Evolutionary conservation across 2,329 filamentous ascomycete species (phyloP), one percentile per base, ranked within the genome.

Genomic region (Phaeosphaeria sp.): DNA sequence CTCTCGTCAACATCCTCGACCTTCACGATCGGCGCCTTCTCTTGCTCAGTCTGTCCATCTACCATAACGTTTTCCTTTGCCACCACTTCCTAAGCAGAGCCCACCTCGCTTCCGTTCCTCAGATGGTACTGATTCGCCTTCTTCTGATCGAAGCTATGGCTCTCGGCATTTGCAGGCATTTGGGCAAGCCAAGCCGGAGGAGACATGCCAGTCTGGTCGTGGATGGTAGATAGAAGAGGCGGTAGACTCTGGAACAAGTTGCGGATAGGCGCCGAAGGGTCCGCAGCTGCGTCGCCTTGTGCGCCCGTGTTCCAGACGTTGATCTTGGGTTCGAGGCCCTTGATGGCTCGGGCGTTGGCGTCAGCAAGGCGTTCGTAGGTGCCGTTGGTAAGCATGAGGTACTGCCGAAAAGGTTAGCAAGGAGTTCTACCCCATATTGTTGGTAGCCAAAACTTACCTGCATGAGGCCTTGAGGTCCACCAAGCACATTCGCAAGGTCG

Each of bases 161-260:
- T 36, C 22, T 6, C 11, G 30, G 8, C 30, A 17, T 64, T 56
- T 46, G 65, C 65, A 7, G 83, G 82, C 82, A 86, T 83, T 66
- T 84, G 80, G 55, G 82, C 82, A 66, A 86, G 63, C 92, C 92
- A 96, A 68, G 86, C 86, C 1, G 92, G 92, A 6, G 93, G 87
- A 1, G 85, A 84, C 69, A 96, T 93, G 0, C 92, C 92, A 0
- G 92, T 96, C 81, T 96, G 92, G 59, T 96, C 92, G 67, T 95
- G 89, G 70, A 96, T 94, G 0, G 92, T 96, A 9, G 85, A 88
- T 80, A 96, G 88, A 20, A 96, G 82, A 5, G 92, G 92, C 36
- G 92, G 92, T 60, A 96, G 81, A 74, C 88, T 90, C 82, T 95
- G 92, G 80, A 95, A 93, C 39, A 96, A 84, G 66, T 94, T 93